These are phyloP conservation scores for Nemania bipapillata DNA, from an alignment of 2,329 filamentous ascomycete species.

Conservation along the genomic window DNA sequence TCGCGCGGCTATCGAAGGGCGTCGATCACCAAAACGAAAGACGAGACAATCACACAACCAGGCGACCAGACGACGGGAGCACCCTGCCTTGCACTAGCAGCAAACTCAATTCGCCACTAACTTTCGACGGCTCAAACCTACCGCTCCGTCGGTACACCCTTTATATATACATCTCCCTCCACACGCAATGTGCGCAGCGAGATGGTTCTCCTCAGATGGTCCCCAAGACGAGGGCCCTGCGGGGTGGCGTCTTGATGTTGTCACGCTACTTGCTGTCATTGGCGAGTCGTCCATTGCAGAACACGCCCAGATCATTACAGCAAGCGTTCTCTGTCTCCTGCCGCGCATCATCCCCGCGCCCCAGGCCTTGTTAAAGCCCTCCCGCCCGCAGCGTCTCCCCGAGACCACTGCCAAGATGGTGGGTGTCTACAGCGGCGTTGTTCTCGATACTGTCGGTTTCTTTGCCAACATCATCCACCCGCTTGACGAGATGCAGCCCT, in stretches of 20 bases:
- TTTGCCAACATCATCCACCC: slow-evolving; percentile 71
- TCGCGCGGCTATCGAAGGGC: neutral
- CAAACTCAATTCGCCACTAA: slow-evolving; percentile 38
- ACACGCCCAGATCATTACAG: slow-evolving; percentile 68
- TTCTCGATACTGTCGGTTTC: slow-evolving; percentile 67
- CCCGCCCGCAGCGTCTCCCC: slow-evolving; percentile 66
- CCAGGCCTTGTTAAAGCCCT: slow-evolving; percentile 68
- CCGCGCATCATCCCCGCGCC: slow-evolving; percentile 71
- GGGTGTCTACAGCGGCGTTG: slow-evolving; percentile 68
- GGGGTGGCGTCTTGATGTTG: slow-evolving; percentile 69
- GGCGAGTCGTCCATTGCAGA: slow-evolving; percentile 69
- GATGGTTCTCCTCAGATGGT: slow-evolving; percentile 52
- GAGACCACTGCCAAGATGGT: slow-evolving; percentile 65
- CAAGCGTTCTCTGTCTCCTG: slow-evolving; percentile 67
- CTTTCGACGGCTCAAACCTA: slow-evolving; percentile 33
- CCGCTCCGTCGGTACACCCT: slow-evolving; percentile 10
- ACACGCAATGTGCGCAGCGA: slow-evolving; percentile 35
- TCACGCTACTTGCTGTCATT: slow-evolving; percentile 71
- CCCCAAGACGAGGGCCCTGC: slow-evolving; percentile 50
- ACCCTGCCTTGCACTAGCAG: slow-evolving; percentile 27
- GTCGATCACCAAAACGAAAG: too few species aligned
- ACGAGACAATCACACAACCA: neutral
- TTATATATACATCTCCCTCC: neutral
- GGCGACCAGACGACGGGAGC: neutral
- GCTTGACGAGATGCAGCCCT: slow-evolving; percentile 61